Base-by-base conservation (phyloP, 108 stramenopile species). In the Skeletonema tropicum region DNA sequence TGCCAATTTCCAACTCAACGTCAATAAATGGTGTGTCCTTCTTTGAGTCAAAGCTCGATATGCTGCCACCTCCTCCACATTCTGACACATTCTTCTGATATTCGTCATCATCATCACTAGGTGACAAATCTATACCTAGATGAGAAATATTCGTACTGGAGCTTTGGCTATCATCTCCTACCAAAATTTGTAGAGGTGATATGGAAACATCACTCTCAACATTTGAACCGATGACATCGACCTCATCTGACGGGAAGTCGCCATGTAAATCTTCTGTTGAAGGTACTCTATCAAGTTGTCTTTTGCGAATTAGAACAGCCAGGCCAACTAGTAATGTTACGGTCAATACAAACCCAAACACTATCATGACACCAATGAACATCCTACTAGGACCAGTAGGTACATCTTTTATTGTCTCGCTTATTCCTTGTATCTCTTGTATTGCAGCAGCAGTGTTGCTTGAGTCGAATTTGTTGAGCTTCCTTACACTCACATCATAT, bases 401-500 rank as follows among this genome's bases (percentile, higher is more conserved):
- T 45, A 3, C 6, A 25, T 55, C 21, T n/a, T 55, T 55, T 55
- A 9, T 2, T 23, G 23, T 23, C 2, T 55, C 23, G 7, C 10
- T 10, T 23, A 23, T 23, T 55, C 52, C 52, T 55, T 25, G 52
- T 25, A 25, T 10, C 9, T 21, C 52, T 55, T 55, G 52, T 55
- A 23, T 25, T 55, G 52, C 52, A 25, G 23, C 23, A 0, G 21
- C 52, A 55, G n/a, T 21, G 52, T 23, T 55, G 19, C 52, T 17
- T 55, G 2, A 23, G 23, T 55, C 52, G 21, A 9, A 2, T 55
- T 7, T 55, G 23, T 23, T 25, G 52, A 55, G 21, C 52, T 55
- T 55, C 7, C 52, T 55, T 23, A 55, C 52, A 55, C 23, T 55
- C 2, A 55, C 52, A 55, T 55, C 52, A 23, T 55, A 55, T 55